Percentiles rank a stretch among this genome's conserved stretches.
Conservation (phyloP, 495 filamentous ascomycete species). For the Aspergillus conjunctus region DNA sequence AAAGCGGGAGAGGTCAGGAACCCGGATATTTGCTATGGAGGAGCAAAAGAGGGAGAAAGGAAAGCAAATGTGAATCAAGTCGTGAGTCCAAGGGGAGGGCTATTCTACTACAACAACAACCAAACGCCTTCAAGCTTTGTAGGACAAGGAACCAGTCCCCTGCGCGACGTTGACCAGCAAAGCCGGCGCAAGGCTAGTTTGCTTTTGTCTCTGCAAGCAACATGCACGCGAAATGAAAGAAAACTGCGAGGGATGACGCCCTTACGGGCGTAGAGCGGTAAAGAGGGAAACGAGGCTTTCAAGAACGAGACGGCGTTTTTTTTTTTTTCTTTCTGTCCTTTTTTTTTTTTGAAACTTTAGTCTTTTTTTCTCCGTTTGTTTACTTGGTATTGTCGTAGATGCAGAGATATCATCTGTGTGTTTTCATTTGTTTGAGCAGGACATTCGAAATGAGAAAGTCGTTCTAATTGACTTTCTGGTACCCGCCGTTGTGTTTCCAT, state of each 20-base stretch:
- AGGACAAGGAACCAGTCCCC: constrained; percentile 11
- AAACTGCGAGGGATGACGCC: constrained; percentile 15
- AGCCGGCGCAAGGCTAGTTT: constrained; percentile 22
- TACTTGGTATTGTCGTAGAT: neutral
- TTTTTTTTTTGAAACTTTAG: neutral
- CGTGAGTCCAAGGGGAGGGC: constrained; percentile 9
- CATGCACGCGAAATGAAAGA: constrained; percentile 11
- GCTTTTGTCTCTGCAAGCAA: constrained; percentile 12
- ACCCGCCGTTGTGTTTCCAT: constrained; percentile 40
- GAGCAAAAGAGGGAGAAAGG: neutral
- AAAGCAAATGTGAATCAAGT: constrained; percentile 12
- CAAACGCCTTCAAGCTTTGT: constrained; percentile 2
- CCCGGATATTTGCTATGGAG: constrained; percentile 3
- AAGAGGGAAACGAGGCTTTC: neutral
- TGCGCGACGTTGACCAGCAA: constrained; percentile 30
- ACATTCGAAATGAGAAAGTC: constrained; percentile 24
- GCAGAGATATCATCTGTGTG: constrained; percentile 6
- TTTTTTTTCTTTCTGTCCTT: neutral
- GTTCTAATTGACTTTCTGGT: constrained; percentile 39
- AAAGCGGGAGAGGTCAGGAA: constrained; percentile 7
- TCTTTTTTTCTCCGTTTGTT: too few species aligned
- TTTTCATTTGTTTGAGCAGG: constrained; percentile 1
- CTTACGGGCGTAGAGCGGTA: constrained; percentile 19
- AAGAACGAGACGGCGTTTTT: neutral
- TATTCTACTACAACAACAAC: constrained; percentile 6